Percentiles rank a stretch among this genome's conserved stretches.
phyloP scores from a whole-genome alignment of 306 rosid species.

The Astragalus membranaceus region DNA sequence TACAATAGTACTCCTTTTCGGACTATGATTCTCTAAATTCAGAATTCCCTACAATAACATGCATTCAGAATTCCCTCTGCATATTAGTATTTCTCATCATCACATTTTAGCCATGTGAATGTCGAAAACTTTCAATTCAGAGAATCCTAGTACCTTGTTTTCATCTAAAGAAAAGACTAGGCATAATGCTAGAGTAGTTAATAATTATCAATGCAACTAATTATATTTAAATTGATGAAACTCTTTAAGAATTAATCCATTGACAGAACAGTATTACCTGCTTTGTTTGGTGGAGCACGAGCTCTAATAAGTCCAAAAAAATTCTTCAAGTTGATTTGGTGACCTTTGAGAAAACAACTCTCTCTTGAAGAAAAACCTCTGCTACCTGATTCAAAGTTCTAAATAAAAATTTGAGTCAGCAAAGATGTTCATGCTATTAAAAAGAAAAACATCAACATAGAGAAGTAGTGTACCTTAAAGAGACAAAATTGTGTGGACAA shows the following conservation, averaged over 20 bases:
- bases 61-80: too few species aligned
- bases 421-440: too few species aligned
- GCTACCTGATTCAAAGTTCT: constrained; percentile 39
- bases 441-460: background rate
- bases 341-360: constrained; percentile 49
- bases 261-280: constrained; percentile 32
- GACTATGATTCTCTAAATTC: too few species aligned
- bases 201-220: background rate
- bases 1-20: too few species aligned
- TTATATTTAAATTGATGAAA: background rate
- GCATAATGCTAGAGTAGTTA: too few species aligned
- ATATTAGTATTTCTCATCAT: too few species aligned
- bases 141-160: background rate
- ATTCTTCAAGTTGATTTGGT: constrained; percentile 34
- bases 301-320: constrained; percentile 27
- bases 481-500: constrained; percentile 31
- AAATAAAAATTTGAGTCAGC: background rate
- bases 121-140: too few species aligned
- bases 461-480: constrained; percentile 38
- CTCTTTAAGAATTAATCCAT: background rate
- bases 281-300: constrained; percentile 36
- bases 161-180: too few species aligned
- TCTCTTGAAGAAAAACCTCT: constrained; percentile 55
- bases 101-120: too few species aligned
- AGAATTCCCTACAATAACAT: too few species aligned